Evolutionary conservation across 495 filamentous ascomycete species (phyloP), one percentile per base, ranked within the genome.

Genomic region (Talaromyces stipitatus): DNA sequence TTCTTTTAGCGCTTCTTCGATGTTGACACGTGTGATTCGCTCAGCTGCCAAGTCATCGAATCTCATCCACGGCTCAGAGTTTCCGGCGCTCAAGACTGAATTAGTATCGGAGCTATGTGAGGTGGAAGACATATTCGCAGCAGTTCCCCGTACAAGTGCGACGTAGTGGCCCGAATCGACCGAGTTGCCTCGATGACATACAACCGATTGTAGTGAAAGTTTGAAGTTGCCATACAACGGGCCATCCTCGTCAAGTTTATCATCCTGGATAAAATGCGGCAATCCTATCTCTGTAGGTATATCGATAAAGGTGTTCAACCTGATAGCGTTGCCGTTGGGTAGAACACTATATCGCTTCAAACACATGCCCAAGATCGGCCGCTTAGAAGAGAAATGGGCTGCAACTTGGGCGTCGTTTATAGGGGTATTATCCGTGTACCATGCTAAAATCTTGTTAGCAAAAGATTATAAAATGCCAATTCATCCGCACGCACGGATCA

Each of bases 151-250:
- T 53, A 90, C 84, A 58, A 95, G 84, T 12, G 90, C 74, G 45
- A 97, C 82, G 62, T 98, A 98, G 63, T 98, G 94, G 0, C 94
- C 94, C 2, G 88, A 90, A 66, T 95, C 82, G n/a, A 95, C 79
- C 0, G 90, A 92, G 48, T 85, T 84, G 0, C 94, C 94, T 28
- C 90, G 83, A 67, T 98, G 94, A 63, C 94, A 97, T 23, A 98
- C 84, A 22, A 94, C 81, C 2, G 90, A 90, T 64, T 96, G 91
- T 26, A 98, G 76, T 1, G 85, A 86, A 3, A 98, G 79, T 65
- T 96, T 96, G 73, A 96, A 98, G 58, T 87, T 91, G 0, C 85
- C 82, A 61, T 85, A 87, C 6, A 88, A 74, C 0, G 86, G 82
- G 3, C 82, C 83, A 56, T 82, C 76, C 36, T 80, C 81, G 30